Conservation (phyloP, 345 rosid species). For the Sonneratia alba region DNA sequence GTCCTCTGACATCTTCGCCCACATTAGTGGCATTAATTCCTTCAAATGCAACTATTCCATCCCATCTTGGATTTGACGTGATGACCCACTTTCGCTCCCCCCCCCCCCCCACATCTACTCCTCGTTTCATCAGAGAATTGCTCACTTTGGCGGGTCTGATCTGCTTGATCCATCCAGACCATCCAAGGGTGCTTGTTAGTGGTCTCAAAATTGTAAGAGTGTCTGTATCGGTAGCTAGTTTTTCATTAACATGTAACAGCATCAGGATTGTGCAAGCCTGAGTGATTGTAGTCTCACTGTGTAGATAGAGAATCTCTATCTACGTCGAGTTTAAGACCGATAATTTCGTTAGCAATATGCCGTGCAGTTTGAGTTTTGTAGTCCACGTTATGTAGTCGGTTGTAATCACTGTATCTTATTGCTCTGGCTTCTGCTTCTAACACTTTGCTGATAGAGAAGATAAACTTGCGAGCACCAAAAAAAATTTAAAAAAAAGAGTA, state of each 20-base stretch:
- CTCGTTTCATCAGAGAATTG: not conserved
- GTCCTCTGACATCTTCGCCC: slow-evolving; percentile 77
- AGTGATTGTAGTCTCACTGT: not conserved
- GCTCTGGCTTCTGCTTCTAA: no score
- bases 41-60: slow-evolving; percentile 80
- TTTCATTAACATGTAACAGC: not conserved
- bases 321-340: not conserved
- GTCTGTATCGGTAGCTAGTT: not conserved
- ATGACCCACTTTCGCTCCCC: not conserved
- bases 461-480: no score
- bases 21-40: slow-evolving; percentile 72
- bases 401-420: no score
- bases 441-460: no score
- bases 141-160: slow-evolving; percentile 6
- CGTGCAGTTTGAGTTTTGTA: not conserved
- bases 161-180: not conserved
- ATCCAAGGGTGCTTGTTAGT: not conserved
- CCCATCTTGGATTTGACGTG: slow-evolving; percentile 71
- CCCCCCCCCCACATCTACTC: not conserved
- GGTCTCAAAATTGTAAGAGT: not conserved
- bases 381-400: not conserved
- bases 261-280: no score
- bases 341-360: not conserved
- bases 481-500: no score
- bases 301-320: no score